Evolutionary conservation across 441 rosid species (phyloP).

Genomic region (Corymbia citriodora): DNA sequence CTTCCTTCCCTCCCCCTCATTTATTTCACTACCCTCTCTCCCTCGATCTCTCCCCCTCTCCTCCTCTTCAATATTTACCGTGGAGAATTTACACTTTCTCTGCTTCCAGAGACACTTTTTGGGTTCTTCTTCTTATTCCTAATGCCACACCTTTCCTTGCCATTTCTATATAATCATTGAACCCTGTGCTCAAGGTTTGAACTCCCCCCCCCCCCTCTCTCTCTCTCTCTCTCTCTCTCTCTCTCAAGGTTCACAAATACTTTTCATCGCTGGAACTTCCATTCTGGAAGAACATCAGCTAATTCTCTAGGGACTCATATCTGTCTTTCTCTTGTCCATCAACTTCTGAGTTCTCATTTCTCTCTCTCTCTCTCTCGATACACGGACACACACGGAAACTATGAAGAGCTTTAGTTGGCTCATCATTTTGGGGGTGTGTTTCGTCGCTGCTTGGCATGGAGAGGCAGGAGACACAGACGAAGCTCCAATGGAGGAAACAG

Average conservation of each 20-base stretch:
- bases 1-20: background rate
- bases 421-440: conserved; percentile 9
- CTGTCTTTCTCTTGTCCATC: background rate
- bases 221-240: background rate
- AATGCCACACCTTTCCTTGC: background rate
- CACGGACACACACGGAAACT: background rate
- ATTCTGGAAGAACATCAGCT: background rate
- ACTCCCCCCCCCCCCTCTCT: background rate
- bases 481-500: conserved; percentile 75
- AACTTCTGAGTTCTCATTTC: background rate
- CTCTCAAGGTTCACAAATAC: background rate
- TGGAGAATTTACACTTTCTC: background rate
- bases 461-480: conserved; percentile 34
- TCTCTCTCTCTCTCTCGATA: background rate
- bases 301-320: background rate
- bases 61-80: background rate
- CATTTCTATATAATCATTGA: background rate
- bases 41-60: background rate
- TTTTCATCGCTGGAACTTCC: background rate
- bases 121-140: background rate
- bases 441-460: conserved; percentile 28
- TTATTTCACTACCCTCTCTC: background rate
- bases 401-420: background rate
- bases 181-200: background rate
- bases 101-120: background rate